Base-by-base conservation (phyloP, 805 yeast genomes). In the Wickerhamiella siamensis region DNA sequence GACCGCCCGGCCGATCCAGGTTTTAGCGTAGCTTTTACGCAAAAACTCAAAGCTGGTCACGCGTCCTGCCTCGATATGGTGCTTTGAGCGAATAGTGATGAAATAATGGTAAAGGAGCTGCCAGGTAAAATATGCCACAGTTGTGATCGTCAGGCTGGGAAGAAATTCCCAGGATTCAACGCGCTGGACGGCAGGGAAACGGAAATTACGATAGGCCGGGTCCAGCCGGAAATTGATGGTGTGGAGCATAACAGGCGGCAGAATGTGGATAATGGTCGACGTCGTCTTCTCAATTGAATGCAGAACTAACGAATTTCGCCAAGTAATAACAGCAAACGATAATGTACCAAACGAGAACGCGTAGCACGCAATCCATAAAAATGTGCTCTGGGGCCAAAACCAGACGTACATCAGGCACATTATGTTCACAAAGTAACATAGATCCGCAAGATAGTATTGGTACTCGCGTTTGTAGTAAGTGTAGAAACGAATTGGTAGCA, bases 201-300 rank as follows among this genome's bases (percentile, higher is more conserved):
- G 65, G 41, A 50, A 47, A 14, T 56, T 44, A 46, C 73, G 71
- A 46, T 64, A 69, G 16, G 66, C 74, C 2, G 67, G 61, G 1
- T 74, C 66, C n/a, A 83, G 55, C 49, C 79, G 79, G 63, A 86
- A 95, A 5, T 83, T 82, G 35, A 91, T 76, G 24, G 82, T 84
- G 63, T 83, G 86, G 72, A 86, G 70, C 2, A 87, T 79, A 17
- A 78, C 72, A 0, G 95, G 94, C 1, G 98, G 98, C 63, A 83
- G 71, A 12, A 91, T 68, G 56, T 88, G 98, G 48, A 88, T 88
- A 53, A 84, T 81, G 2, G 94, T 77, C 17, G 88, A 77, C 2
- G 97, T 91, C 14, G 87, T 83, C 59, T 88, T 88, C 50, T 88
- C 98, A 46, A 88, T 72, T 10, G 88, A 78, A 56, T 88, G 98